These are phyloP conservation scores for Neonectria neomacrospora DNA, from an alignment of 2,329 filamentous ascomycete species.

Conservation along the genomic window DNA sequence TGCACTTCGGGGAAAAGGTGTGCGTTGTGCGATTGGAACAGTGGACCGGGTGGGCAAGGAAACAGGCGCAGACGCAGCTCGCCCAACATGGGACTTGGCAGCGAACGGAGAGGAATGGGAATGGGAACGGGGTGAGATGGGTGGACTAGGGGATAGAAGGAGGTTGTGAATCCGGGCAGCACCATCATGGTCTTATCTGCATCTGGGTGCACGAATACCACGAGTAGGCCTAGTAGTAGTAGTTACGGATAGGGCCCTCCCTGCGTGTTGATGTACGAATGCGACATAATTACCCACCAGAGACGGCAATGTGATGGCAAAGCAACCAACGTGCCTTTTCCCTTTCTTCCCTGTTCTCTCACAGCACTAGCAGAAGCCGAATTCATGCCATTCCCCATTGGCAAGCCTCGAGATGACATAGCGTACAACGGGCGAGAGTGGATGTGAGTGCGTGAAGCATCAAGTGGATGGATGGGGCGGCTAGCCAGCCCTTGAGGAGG, in stretches of 20 bases:
- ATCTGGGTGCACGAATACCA: background rate
- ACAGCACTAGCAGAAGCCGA: background rate
- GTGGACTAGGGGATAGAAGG: background rate
- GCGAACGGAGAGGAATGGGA: background rate
- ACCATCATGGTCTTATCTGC: background rate
- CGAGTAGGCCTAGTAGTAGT: background rate
- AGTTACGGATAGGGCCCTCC: background rate
- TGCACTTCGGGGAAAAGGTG: constrained; percentile 9
- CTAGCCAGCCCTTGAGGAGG: constrained; percentile 18
- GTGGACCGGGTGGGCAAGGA: constrained; percentile 32
- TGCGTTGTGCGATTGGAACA: constrained; percentile 29
- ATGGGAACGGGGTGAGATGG: background rate
- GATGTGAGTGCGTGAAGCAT: background rate
- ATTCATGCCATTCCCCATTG: background rate
- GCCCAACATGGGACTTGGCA: background rate
- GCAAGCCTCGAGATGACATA: background rate
- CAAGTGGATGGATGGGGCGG: constrained; percentile 29
- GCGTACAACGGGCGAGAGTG: background rate
- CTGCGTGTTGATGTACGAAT: background rate
- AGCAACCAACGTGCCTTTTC: background rate
- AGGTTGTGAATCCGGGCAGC: background rate
- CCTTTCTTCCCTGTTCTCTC: background rate
- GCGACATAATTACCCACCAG: no score
- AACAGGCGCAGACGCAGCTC: constrained; percentile 9
- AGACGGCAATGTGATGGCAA: background rate